Percentiles rank a stretch among this genome's conserved stretches.
phyloP scores from a whole-genome alignment of 2,329 filamentous ascomycete species.

The Ascochyta pisi region DNA sequence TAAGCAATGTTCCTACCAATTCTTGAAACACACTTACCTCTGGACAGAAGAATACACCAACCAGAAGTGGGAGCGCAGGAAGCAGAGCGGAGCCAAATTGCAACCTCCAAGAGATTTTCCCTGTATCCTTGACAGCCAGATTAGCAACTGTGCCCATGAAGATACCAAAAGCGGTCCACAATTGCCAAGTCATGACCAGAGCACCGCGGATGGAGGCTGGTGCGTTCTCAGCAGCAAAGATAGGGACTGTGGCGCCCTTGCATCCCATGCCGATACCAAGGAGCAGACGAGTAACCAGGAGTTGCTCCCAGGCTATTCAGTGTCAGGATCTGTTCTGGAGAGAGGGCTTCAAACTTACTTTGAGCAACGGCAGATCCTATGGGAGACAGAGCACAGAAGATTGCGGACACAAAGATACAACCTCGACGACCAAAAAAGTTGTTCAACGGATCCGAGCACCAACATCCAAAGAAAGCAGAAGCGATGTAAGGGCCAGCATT shows the following conservation, averaged over 20 bases:
- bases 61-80: conserved; percentile 25
- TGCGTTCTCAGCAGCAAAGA: conserved; percentile 56
- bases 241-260: conserved; percentile 55
- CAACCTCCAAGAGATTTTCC: conserved; percentile 30
- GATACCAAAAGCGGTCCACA: conserved; percentile 55
- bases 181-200: conserved; percentile 57
- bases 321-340: conserved; percentile 4
- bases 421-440: conserved; percentile 32
- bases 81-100: conserved; percentile 33
- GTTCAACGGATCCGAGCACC: conserved; percentile 32
- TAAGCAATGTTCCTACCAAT: conserved; percentile 28
- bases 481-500: conserved; percentile 31
- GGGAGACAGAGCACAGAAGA: conserved; percentile 27
- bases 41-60: conserved; percentile 25
- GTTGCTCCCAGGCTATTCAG: conserved; percentile 45
- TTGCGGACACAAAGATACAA: conserved; percentile 29
- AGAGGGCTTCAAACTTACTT: conserved; percentile 19
- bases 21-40: conserved; percentile 52
- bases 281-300: conserved; percentile 48
- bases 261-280: conserved; percentile 55
- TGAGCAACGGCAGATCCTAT: conserved; percentile 27
- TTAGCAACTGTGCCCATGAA: conserved; percentile 53
- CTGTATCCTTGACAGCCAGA: conserved; percentile 49
- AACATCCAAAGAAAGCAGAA: conserved; percentile 21
- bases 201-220: conserved; percentile 58